These are phyloP conservation scores for Chromosphaera perkinsii DNA, from an alignment of 208 protist species.

Conservation along the genomic window DNA sequence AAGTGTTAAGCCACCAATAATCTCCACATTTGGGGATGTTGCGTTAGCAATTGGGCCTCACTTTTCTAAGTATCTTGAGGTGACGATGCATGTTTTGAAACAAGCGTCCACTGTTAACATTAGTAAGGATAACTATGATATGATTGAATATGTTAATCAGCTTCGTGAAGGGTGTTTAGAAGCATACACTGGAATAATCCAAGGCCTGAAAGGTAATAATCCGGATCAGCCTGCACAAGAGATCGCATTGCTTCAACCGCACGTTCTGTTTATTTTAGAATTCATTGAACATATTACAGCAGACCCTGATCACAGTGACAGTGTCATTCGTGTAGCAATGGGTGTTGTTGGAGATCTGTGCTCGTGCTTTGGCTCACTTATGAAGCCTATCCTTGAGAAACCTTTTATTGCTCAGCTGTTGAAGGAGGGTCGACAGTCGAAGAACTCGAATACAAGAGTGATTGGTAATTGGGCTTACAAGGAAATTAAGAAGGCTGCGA, in stretches of 20 bases:
- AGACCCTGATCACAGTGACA: constrained; percentile 2
- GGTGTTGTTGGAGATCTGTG: constrained; percentile 7
- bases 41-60: constrained; percentile 5
- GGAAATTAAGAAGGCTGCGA: constrained; percentile 44
- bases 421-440: background rate
- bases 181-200: constrained; percentile 3
- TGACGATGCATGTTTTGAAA: background rate
- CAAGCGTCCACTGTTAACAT: background rate
- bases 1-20: constrained; percentile 6
- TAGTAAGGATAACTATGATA: constrained; percentile 4
- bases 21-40: constrained; percentile 18
- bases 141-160: constrained; percentile 3
- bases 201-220: background rate
- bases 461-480: background rate
- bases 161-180: background rate
- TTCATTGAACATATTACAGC: background rate
- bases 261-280: background rate
- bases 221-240: background rate
- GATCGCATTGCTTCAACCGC: background rate
- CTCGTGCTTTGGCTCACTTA: background rate
- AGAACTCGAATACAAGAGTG: background rate
- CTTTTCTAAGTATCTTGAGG: background rate
- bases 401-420: background rate
- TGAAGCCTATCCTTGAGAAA: background rate
- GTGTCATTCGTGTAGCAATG: background rate